Conservation (phyloP, 108 stramenopile genomes). For the Skeletonema potamos region DNA sequence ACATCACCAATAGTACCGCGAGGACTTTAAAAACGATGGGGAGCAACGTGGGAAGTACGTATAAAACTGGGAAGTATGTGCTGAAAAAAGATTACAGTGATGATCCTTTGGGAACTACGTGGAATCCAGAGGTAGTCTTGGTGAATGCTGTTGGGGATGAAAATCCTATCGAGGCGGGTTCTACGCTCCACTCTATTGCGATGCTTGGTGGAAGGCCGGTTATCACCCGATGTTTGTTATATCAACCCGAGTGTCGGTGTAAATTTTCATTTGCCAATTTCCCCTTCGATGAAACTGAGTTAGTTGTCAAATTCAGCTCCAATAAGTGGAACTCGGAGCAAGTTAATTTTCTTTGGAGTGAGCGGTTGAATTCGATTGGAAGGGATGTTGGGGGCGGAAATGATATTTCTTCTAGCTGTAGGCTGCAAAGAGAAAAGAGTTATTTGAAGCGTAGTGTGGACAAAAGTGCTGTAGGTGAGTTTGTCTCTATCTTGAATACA, state of each 20-base stretch:
- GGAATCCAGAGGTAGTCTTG: constrained; percentile 39
- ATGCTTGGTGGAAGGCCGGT: constrained; percentile 32
- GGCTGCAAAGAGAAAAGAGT: not conserved
- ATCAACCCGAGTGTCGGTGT: constrained; percentile 44
- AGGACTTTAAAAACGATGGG: not conserved
- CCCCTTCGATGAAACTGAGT: constrained; percentile 42
- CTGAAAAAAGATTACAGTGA: constrained; percentile 8
- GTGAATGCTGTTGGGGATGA: constrained; percentile 33
- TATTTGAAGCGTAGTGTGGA: constrained; percentile 21
- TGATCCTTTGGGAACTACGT: constrained; percentile 19
- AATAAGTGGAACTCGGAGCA: constrained; percentile 44
- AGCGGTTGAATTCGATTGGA: constrained; percentile 9
- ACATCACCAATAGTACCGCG: not conserved
- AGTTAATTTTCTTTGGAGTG: constrained; percentile 31
- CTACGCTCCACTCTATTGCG: constrained; percentile 32
- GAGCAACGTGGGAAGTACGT: not conserved
- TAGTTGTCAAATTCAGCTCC: constrained; percentile 36
- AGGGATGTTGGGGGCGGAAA: not conserved
- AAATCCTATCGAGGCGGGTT: constrained; percentile 30
- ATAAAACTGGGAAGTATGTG: constrained; percentile 35
- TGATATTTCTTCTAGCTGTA: not conserved
- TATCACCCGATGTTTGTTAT: constrained; percentile 28
- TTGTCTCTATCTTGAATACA: not conserved
- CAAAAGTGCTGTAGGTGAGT: constrained; percentile 8
- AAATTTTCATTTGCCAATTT: constrained; percentile 39